These are phyloP conservation scores for Xylariaceae sp. DNA, from an alignment of 2,329 filamentous ascomycete genomes.

Conservation along the genomic window DNA sequence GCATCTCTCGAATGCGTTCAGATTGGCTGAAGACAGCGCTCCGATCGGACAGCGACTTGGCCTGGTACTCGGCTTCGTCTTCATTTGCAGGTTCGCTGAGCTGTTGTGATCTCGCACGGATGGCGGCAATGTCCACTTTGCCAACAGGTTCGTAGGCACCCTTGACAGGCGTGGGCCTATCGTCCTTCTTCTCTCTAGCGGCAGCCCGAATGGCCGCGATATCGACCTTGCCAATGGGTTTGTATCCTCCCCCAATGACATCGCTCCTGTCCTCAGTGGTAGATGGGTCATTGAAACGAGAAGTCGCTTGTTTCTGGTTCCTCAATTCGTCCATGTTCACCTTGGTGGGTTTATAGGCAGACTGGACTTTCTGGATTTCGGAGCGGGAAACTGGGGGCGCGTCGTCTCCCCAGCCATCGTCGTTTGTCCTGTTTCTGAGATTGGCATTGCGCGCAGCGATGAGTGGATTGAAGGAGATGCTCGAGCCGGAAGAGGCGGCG, in stretches of 20 bases:
- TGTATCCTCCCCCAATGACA: slow-evolving; percentile 82
- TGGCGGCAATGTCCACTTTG: slow-evolving; percentile 95
- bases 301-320: slow-evolving; percentile 66
- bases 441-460: slow-evolving; percentile 62
- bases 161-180: slow-evolving; percentile 81
- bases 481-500: slow-evolving; percentile 65
- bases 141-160: slow-evolving; percentile 92
- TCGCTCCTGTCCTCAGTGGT: slow-evolving; percentile 51
- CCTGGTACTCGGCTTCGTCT: slow-evolving; percentile 42
- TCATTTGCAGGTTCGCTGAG: slow-evolving; percentile 39
- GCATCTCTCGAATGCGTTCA: slow-evolving; percentile 80
- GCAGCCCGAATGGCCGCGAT: slow-evolving; percentile 84
- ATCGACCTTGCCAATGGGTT: slow-evolving; percentile 95
- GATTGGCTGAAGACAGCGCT: slow-evolving; percentile 71
- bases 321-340: slow-evolving; percentile 88
- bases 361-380: slow-evolving; percentile 84
- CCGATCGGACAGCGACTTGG: slow-evolving; percentile 70
- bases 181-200: slow-evolving; percentile 67
- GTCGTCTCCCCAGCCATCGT: slow-evolving; percentile 92
- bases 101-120: slow-evolving; percentile 78
- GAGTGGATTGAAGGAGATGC: slow-evolving; percentile 64
- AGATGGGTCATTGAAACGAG: slow-evolving; percentile 53
- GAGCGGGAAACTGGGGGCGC: slow-evolving; percentile 86
- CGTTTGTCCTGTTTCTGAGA: slow-evolving; percentile 56
- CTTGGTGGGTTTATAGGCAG: slow-evolving; percentile 92